Conservation (phyloP, 2,329 filamentous ascomycete genomes). For the Cytospora mali region DNA sequence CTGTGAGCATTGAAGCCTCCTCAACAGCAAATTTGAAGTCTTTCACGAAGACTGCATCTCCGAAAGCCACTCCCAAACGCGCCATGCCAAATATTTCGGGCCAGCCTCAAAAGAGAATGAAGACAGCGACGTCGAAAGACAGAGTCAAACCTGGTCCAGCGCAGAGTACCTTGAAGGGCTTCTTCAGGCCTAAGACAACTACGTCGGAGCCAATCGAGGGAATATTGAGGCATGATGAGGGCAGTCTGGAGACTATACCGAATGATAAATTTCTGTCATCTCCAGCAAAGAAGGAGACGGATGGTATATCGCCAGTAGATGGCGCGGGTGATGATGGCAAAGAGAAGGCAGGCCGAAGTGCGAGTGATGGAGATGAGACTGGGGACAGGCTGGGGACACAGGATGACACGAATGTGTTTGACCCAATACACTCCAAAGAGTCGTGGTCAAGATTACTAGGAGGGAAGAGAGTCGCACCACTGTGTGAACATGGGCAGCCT, state of each 20-base stretch:
- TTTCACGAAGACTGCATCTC: not conserved
- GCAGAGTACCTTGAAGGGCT: conserved; percentile 70
- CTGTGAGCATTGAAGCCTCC: not conserved
- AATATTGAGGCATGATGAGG: not conserved
- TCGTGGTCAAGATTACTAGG: conserved; percentile 85
- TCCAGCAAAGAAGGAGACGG: not conserved
- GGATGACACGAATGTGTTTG: conserved; percentile 52
- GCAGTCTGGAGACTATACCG: not conserved
- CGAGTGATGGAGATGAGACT: not conserved
- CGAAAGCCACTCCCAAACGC: conserved; percentile 11
- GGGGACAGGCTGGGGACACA: not conserved
- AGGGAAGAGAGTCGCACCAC: conserved; percentile 67
- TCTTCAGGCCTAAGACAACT: conserved; percentile 68
- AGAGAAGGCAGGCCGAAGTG: not conserved
- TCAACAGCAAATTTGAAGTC: conserved; percentile 1
- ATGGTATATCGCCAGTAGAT: not conserved
- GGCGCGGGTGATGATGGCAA: not conserved
- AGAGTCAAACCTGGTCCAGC: conserved; percentile 31
- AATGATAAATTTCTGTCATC: not conserved
- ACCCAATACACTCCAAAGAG: conserved; percentile 74
- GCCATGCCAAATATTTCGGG: not conserved
- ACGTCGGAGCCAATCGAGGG: conserved; percentile 1
- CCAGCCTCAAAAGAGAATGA: conserved; percentile 51
- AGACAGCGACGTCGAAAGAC: conserved; percentile 34
- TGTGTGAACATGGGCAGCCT: conserved; percentile 85